Conservation (phyloP, 108 stramenopile genomes). For the Nitzschia palea region DNA sequence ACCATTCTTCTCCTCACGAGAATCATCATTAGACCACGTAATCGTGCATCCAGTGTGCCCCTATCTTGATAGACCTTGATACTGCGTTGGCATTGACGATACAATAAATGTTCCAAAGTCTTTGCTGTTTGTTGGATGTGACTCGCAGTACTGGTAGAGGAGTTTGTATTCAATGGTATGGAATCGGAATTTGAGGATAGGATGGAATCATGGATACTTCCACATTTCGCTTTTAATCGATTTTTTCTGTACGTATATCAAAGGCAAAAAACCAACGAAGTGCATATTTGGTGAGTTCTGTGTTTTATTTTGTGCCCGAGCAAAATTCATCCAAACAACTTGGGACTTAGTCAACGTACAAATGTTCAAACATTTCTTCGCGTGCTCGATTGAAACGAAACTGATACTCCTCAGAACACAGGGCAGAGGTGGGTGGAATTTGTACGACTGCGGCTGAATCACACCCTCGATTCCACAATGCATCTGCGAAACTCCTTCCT, state of each 20-base stretch:
- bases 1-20: background rate
- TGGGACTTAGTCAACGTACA: background rate
- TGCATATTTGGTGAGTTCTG: background rate
- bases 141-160: background rate
- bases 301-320: background rate
- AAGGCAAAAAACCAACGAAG: background rate
- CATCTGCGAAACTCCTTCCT: too few species aligned
- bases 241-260: background rate
- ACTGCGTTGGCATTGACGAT: background rate
- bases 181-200: background rate
- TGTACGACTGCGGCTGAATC: too few species aligned
- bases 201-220: background rate
- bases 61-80: background rate
- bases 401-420: background rate
- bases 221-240: background rate
- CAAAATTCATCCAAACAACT: background rate
- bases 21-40: background rate
- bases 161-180: background rate
- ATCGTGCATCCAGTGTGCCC: background rate
- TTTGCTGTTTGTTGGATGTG: background rate
- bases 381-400: background rate
- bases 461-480: too few species aligned
- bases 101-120: constrained; percentile 3
- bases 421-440: too few species aligned
- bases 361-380: background rate